A percentile compares a stretch with the other conserved stretches of the same genome.
Conservation (phyloP, 2,329 filamentous ascomycete species). For the Aspergillus sojae region DNA sequence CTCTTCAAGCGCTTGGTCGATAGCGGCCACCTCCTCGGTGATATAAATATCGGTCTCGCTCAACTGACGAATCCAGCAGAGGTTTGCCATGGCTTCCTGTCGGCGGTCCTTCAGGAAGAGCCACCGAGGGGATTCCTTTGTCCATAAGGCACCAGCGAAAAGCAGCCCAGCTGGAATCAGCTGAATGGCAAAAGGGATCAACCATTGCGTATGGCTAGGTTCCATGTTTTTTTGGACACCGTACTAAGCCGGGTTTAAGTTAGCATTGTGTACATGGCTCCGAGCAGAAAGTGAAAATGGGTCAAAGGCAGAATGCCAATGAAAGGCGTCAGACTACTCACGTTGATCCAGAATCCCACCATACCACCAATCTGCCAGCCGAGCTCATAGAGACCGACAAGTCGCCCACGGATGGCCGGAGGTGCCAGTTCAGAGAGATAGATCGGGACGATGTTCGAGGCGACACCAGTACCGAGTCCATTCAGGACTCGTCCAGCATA, state of each 20-base stretch:
- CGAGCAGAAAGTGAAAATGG: too few species aligned
- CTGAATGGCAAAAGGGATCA: slow-evolving; percentile 38
- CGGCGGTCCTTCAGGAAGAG: slow-evolving; percentile 68
- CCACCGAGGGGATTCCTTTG: slow-evolving; percentile 68
- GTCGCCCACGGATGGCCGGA: slow-evolving; percentile 56
- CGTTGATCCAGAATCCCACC: slow-evolving; percentile 50
- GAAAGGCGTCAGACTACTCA: slow-evolving; percentile 20
- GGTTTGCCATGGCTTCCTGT: slow-evolving; percentile 63
- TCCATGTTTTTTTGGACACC: slow-evolving; percentile 48
- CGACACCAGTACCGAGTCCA: slow-evolving; percentile 57
- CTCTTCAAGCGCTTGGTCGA: slow-evolving; percentile 69
- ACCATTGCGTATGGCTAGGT: slow-evolving; percentile 33
- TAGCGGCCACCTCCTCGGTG: slow-evolving; percentile 69
- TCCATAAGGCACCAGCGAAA: slow-evolving; percentile 60
- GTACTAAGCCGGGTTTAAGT: slow-evolving; percentile 40
- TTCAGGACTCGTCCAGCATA: slow-evolving; percentile 57
- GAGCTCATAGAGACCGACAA: slow-evolving; percentile 57
- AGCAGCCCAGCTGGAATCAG: slow-evolving; percentile 37
- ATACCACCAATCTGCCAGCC: slow-evolving; percentile 54
- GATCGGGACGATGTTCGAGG: slow-evolving; percentile 59
- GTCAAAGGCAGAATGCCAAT: neutral
- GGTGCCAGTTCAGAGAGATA: slow-evolving; percentile 60
- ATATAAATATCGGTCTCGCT: slow-evolving; percentile 60
- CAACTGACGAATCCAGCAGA: slow-evolving; percentile 49
- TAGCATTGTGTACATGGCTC: slow-evolving; percentile 9